Evolutionary conservation across 805 yeast genomes (phyloP).

Genomic region (Candida nonsorbophila): DNA sequence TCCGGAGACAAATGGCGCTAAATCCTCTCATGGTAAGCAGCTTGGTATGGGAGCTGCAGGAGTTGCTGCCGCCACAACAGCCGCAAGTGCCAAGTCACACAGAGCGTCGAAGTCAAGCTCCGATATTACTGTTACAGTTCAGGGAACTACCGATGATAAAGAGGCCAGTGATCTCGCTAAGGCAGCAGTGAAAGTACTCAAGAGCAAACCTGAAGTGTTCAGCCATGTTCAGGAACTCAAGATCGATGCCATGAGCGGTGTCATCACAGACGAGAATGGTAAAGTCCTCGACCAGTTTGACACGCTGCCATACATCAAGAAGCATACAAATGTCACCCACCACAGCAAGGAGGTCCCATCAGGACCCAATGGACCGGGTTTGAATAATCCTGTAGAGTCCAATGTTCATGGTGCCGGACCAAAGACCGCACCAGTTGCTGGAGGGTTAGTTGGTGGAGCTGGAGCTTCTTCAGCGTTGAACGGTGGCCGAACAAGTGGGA

Average conservation of each 20-base stretch:
- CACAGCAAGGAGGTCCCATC: no score
- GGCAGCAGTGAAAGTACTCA: slow-evolving; percentile 19
- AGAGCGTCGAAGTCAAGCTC: slow-evolving; percentile 25
- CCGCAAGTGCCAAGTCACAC: slow-evolving; percentile 7
- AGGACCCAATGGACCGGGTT: no score
- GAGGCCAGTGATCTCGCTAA: slow-evolving; percentile 23
- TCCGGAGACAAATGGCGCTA: background rate
- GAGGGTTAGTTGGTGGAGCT: no score
- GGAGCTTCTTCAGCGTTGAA: no score
- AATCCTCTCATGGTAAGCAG: no score
- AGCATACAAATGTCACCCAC: no score
- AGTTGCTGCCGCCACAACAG: slow-evolving; percentile 1
- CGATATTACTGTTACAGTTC: slow-evolving; percentile 25
- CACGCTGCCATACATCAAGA: no score
- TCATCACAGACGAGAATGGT: slow-evolving; percentile 23
- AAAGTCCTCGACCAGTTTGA: no score
- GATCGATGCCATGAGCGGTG: slow-evolving; percentile 25
- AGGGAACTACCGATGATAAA: slow-evolving; percentile 18
- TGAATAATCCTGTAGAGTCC: no score
- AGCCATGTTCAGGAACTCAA: slow-evolving; percentile 16
- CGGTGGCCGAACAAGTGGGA: no score
- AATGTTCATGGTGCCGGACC: no score
- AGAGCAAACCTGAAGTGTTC: slow-evolving; percentile 16
- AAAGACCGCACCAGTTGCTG: no score
- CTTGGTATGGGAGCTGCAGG: background rate